Base-by-base conservation (phyloP, 495 filamentous ascomycete genomes). In the Podospora bellae-mahoneyi region DNA sequence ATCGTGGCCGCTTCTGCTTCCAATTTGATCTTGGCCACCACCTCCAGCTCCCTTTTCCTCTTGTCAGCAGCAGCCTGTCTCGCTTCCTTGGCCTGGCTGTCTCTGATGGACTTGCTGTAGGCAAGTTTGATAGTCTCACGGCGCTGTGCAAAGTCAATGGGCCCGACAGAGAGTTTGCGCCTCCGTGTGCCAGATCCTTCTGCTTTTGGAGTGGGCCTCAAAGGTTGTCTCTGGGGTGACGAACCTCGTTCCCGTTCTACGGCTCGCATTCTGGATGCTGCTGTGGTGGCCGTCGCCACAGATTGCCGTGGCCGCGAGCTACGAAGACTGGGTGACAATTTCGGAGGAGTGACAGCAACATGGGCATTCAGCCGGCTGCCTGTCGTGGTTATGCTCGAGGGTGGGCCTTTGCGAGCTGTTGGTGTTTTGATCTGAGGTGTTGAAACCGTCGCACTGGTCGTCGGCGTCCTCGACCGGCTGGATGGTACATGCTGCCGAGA, bases 221-320 rank as follows among this genome's bases (percentile, higher is more conserved):
- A 73, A 26, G 73, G 80, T 19, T 79, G 73, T 62, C 78, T 78
- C 32, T 73, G 64, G 9, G 79, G 75, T 6, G 78, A 79, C 56
- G 71, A 71, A 16, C 77, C 72, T 66, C 79, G 78, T 63, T 83
- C 81, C 66, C 79, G 79, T 63, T 83, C 81, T 1, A 77, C 73
- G 23, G 75, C 79, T 64, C 84, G 87, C 66, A 88, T 85, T 68
- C 89, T 87, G 9, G 90, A 89, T 26, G 86, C 85, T 59, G 86
- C 81, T 1, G 89, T 88, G 10, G 84, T 82, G n/a, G 90, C 90
- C 56, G 86, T 83, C 34, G 92, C 92, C 34, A 96, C 89, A 10
- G 91, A 90, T 76, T 91, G 89, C 32, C 93, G 84, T 20, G 92
- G 91, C 55, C 91, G 84, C 10, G 93, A 96, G 70, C 92, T 94